Percentiles rank a stretch among this genome's conserved stretches.
Conservation (phyloP, 768 basidiomycete species). For the Baorangia bicolor region DNA sequence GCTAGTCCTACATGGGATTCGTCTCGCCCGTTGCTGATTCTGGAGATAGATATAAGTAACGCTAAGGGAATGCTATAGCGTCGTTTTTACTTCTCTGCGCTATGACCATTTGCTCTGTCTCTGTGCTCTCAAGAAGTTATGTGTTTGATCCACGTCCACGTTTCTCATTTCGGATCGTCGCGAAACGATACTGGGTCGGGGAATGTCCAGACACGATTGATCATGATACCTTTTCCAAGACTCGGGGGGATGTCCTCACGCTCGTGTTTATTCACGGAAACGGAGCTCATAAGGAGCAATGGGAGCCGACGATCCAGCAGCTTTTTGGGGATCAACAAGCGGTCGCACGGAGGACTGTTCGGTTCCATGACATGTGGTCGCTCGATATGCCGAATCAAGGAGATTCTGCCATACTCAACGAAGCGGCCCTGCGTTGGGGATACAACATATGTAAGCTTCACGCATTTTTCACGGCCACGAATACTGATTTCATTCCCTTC, state of each 20-base stretch:
- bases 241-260: background rate
- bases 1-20: too few species aligned
- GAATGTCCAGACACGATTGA: background rate
- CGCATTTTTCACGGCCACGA: background rate
- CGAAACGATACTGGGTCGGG: constrained; percentile 9
- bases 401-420: constrained; percentile 10
- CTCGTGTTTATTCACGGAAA: constrained; percentile 4
- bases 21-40: too few species aligned
- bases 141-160: too few species aligned
- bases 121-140: background rate
- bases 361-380: constrained; percentile 8
- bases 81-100: too few species aligned
- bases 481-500: background rate
- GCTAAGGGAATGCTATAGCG: too few species aligned
- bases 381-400: constrained; percentile 9
- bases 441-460: background rate
- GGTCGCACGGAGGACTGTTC: background rate
- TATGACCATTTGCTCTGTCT: background rate
- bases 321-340: background rate
- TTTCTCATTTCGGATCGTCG: constrained; percentile 8
- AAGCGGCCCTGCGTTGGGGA: background rate
- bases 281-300: constrained; percentile 7
- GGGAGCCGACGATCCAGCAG: too few species aligned
- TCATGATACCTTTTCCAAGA: background rate
- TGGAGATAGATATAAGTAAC: too few species aligned